Base-by-base conservation (phyloP, 192 early-diverging fungal species). In the Phycomyces nitens region DNA sequence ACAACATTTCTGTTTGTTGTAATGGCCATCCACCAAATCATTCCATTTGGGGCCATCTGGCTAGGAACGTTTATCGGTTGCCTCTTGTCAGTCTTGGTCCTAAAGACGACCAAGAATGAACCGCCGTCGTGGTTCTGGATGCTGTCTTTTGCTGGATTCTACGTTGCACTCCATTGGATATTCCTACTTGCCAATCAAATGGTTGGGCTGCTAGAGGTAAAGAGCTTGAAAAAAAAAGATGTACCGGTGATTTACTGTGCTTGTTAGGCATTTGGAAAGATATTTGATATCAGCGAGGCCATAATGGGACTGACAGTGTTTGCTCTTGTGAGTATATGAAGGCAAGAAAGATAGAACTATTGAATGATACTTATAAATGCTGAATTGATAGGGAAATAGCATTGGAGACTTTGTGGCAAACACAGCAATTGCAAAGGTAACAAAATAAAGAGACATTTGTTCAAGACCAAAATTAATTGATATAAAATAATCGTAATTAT, bases 331-430 rank as follows among this genome's bases (percentile, higher is more conserved):
- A 77, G 42, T 64, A 10, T 8, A 49, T 14, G n/a, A n/a, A n/a
- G n/a, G n/a, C n/a, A n/a, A n/a, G n/a, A n/a, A n/a, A n/a, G n/a
- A n/a, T n/a, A n/a, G n/a, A n/a, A n/a, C n/a, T n/a, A n/a, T n/a
- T n/a, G n/a, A n/a, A n/a, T n/a, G n/a, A n/a, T n/a, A n/a, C n/a
- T n/a, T n/a, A n/a, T n/a, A n/a, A n/a, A n/a, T n/a, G n/a, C n/a
- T n/a, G n/a, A n/a, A n/a, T n/a, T n/a, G n/a, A n/a, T 66, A 84
- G 83, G 88, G 89, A 6, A 89, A 91, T 69, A 90, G 88, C 59
- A 74, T 92, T 24, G 90, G 90, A 49, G 96, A 98, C 66, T 76
- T 98, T 53, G 87, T 96, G 9, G 94, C 95, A 8, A 96, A 97
- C 68, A 79, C 92, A 24, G 88, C 88, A 21, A 88, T 97, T 55